Conservation (phyloP, 2,329 filamentous ascomycete species). For the Ophiostoma ips region DNA sequence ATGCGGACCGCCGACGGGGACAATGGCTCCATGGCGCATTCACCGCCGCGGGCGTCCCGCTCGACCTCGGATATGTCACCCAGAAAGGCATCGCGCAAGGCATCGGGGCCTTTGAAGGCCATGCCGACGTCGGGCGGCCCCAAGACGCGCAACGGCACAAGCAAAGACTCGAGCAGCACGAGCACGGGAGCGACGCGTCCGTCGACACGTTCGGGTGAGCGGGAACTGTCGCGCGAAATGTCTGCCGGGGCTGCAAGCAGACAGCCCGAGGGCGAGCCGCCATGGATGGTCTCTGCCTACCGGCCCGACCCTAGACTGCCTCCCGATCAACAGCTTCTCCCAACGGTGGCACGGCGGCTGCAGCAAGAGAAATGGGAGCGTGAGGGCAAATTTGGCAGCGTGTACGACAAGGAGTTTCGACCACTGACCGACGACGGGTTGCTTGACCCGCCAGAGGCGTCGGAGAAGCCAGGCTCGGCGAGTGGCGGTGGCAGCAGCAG, state of each 20-base stretch:
- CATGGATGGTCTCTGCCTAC: constrained; percentile 90
- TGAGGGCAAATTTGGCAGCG: constrained; percentile 71
- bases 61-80: constrained; percentile 37
- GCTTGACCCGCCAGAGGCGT: constrained; percentile 29
- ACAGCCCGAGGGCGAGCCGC: constrained; percentile 82
- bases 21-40: background rate
- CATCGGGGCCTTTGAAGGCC: constrained; percentile 25
- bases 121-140: constrained; percentile 35
- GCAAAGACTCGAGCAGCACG: constrained; percentile 30
- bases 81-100: constrained; percentile 37
- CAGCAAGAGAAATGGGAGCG: constrained; percentile 93
- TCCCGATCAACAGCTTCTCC: constrained; percentile 88
- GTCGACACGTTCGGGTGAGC: constrained; percentile 46
- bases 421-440: constrained; percentile 58
- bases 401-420: constrained; percentile 79
- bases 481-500: constrained; percentile 10
- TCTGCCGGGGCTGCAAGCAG: constrained; percentile 32
- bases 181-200: constrained; percentile 41
- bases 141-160: constrained; percentile 46
- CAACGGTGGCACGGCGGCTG: constrained; percentile 79
- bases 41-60: constrained; percentile 16
- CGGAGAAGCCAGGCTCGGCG: constrained; percentile 16
- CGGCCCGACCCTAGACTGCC: constrained; percentile 89
- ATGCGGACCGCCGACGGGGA: constrained; percentile 20
- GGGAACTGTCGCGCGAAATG: constrained; percentile 37